Conservation (phyloP, 176 grass and related monocot species). For the Phoenix roebelenii region DNA sequence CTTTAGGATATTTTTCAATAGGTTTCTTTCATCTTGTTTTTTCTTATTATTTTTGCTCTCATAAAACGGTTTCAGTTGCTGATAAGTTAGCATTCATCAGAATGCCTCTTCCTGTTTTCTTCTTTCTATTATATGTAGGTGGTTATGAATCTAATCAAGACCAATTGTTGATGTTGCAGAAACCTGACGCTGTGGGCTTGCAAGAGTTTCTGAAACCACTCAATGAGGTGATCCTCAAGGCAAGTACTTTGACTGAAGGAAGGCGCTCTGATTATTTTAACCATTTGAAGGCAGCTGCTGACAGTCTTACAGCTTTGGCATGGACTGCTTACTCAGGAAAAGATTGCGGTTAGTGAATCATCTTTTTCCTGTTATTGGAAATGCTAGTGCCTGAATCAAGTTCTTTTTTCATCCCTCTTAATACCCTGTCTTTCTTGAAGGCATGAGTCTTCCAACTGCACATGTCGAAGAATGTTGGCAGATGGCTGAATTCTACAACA, state of each 20-base stretch:
- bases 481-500: conserved; percentile 98
- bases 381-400: background rate
- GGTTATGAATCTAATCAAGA: background rate
- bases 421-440: conserved; percentile 22
- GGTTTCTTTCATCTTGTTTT: too few species aligned
- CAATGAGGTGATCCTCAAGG: conserved; percentile 55
- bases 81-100: too few species aligned
- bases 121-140: too few species aligned
- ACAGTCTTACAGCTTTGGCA: conserved; percentile 77
- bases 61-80: background rate
- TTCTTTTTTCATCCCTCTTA: background rate
- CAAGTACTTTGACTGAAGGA: conserved; percentile 67
- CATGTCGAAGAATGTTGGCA: conserved; percentile 99
- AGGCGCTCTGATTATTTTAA: conserved; percentile 90
- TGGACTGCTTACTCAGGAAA: conserved; percentile 94
- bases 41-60: too few species aligned
- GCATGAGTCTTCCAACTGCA: conserved; percentile 88
- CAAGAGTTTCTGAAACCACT: conserved; percentile 75
- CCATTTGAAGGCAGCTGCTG: conserved; percentile 75
- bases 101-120: too few species aligned
- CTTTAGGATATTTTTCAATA: too few species aligned
- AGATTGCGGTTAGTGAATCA: conserved; percentile 60
- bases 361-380: background rate
- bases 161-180: conserved; percentile 36
- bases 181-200: conserved; percentile 58